Conservation (phyloP, 1,284 basidiomycete species). For the Apiotrichum sp. region DNA sequence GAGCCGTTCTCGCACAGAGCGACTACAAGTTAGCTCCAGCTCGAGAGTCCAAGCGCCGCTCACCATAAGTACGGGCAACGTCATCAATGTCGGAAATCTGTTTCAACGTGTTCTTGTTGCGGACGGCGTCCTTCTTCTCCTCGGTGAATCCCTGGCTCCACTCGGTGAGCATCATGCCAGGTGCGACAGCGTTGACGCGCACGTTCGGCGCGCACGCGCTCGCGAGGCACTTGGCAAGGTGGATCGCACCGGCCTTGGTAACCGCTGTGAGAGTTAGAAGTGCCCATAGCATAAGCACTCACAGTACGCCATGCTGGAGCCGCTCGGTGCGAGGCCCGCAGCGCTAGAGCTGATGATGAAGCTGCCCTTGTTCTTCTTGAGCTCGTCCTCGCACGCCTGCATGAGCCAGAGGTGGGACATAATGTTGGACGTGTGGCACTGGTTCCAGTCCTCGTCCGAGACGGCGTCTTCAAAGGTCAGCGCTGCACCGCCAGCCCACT, state of each 20-base stretch:
- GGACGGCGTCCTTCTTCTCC: slow-evolving; percentile 12
- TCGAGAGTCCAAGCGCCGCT: background rate
- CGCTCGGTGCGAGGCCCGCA: slow-evolving; percentile 15
- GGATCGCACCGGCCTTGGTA: slow-evolving; percentile 22
- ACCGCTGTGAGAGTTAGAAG: slow-evolving; percentile 9
- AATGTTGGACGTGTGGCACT: slow-evolving; percentile 18
- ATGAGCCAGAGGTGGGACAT: slow-evolving; percentile 18
- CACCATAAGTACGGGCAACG: slow-evolving; percentile 10
- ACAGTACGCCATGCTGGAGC: slow-evolving; percentile 15
- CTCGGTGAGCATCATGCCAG: slow-evolving; percentile 24
- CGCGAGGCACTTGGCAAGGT: slow-evolving; percentile 23
- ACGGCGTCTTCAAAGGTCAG: background rate
- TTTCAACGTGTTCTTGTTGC: slow-evolving; percentile 9
- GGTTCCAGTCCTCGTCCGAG: slow-evolving; percentile 16
- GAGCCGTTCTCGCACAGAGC: slow-evolving; percentile 6
- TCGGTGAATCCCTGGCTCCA: slow-evolving; percentile 21
- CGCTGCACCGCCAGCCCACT: background rate
- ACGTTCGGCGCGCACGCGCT: slow-evolving; percentile 20
- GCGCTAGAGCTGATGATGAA: slow-evolving; percentile 16
- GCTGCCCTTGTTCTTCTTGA: slow-evolving; percentile 11
- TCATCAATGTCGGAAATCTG: slow-evolving; percentile 13
- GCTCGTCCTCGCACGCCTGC: slow-evolving; percentile 13
- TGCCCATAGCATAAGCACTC: no score
- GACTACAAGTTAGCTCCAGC: background rate
- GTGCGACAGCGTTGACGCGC: slow-evolving; percentile 22